Base-by-base conservation (phyloP, 78 protist species). In the Planoprotostelium fungivorum region DNA sequence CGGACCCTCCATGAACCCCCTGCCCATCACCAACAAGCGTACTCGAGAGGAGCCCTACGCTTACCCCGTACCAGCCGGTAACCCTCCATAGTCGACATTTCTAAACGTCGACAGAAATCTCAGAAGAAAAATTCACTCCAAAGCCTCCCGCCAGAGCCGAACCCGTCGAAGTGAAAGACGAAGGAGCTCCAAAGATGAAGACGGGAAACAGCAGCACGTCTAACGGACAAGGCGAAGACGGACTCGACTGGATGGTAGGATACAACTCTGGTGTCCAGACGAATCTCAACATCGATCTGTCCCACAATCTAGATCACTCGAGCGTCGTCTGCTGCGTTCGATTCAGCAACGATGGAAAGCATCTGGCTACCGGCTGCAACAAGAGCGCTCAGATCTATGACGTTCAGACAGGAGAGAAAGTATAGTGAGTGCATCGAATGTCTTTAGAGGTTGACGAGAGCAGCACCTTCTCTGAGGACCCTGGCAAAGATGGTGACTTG, bases 241-340 rank as follows among this genome's bases (percentile, higher is more conserved):
- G 92, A 34, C 90, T 34, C 73, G 95, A 93, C 88, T 93, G 95
- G 95, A 35, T 93, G 25, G 95, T 93, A 84, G 92, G 95, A 36
- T 93, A 93, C 91, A 93, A 93, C 37, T 91, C 92, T 89, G 90
- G 89, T 37, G 95, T 93, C 38, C 92, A 93, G 63, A 93, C 95
- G 87, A 93, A 93, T 73, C 63, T 94, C 38, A 91, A 90, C 34
- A 90, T 94, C 23, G 96, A 91, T 84, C 86, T 95, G 38, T 63
- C 88, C 36, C 97, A 93, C 84, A 93, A 37, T 38, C 37, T 95
- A 39, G 84, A 35, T 1, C 96, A 95, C 95, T 84, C 38, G 39
- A 87, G 93, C 87, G 97, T 95, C 0, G 98, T 96, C n/a, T 96
- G 98, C 89, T 96, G 98, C 86, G 97, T 96, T 83, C 90, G 91